These are phyloP conservation scores for Hanseniaspora valbyensis DNA, from an alignment of 805 yeast genomes.

Conservation along the genomic window DNA sequence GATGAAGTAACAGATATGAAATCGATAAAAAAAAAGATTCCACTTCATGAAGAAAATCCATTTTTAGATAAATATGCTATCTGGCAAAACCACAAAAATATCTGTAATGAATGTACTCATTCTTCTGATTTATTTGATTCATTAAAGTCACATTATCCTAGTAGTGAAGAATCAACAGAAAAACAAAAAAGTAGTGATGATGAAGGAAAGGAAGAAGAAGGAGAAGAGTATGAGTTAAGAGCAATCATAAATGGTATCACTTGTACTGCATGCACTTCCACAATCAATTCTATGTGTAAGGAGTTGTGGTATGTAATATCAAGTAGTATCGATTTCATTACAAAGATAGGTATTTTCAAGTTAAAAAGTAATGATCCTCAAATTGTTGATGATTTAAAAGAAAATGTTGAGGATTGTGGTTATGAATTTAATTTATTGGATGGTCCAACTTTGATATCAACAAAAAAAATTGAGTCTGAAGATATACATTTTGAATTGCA, in stretches of 20 bases:
- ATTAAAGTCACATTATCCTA: too few relatives aligned
- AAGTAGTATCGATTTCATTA: slow-evolving; percentile 44
- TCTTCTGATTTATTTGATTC: not conserved
- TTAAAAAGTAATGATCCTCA: slow-evolving; percentile 34
- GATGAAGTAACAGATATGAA: not conserved
- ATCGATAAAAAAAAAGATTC: not conserved
- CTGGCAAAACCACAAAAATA: not conserved
- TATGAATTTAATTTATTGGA: slow-evolving; percentile 46
- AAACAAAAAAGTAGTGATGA: not conserved
- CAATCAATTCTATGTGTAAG: slow-evolving; percentile 40
- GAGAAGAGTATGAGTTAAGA: not conserved
- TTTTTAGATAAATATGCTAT: slow-evolving; percentile 1
- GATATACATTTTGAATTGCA: not conserved
- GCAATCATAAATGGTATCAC: slow-evolving; percentile 67
- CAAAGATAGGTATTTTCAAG: slow-evolving; percentile 53
- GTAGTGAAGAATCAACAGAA: not conserved
- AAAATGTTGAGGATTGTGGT: slow-evolving; percentile 54
- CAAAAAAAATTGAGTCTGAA: slow-evolving; percentile 21
- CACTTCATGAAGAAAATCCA: not conserved
- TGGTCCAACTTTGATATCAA: slow-evolving; percentile 33
- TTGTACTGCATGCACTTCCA: slow-evolving; percentile 57
- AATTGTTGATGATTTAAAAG: slow-evolving; percentile 35
- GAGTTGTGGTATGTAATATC: slow-evolving; percentile 44
- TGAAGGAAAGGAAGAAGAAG: not conserved
- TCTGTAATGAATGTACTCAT: slow-evolving; percentile 7